phyloP scores from a whole-genome alignment of 2,329 filamentous ascomycete species.

The Parastagonospora avenae region DNA sequence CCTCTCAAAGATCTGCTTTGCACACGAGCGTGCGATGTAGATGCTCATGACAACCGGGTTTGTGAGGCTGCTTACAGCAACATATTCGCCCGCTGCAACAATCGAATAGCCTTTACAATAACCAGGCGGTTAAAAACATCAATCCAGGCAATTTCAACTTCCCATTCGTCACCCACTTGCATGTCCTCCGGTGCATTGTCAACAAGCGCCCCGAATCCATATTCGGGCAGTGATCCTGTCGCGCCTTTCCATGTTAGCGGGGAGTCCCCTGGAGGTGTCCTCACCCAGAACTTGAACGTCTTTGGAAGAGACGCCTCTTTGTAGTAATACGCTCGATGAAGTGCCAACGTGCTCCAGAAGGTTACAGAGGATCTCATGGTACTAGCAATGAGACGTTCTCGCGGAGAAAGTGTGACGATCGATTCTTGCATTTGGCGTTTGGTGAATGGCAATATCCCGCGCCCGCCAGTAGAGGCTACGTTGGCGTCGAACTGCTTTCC shows the following conservation, averaged over 20 bases:
- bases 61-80: not conserved
- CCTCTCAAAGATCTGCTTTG: not conserved
- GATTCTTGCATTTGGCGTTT: conserved; percentile 54
- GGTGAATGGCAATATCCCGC: conserved; percentile 60
- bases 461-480: conserved; percentile 20
- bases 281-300: conserved; percentile 48
- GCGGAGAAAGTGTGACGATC: conserved; percentile 53
- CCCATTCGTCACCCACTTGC: conserved; percentile 53
- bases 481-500: conserved; percentile 48
- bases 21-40: not conserved
- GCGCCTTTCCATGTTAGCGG: not conserved
- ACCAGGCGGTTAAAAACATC: conserved; percentile 42
- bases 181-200: conserved; percentile 19
- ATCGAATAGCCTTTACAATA: conserved; percentile 43
- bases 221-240: conserved; percentile 23
- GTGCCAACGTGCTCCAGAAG: conserved; percentile 60
- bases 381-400: conserved; percentile 51
- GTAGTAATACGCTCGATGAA: conserved; percentile 64
- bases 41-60: not conserved
- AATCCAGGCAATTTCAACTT: conserved; percentile 47
- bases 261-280: conserved; percentile 1
- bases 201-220: conserved; percentile 17
- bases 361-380: conserved; percentile 41
- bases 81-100: conserved; percentile 37
- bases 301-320: conserved; percentile 57